Percentiles rank a stretch among this genome's conserved stretches.
Evolutionary conservation across 169 alveolate genomes (phyloP).

Genomic region (Babesia bigemina): DNA sequence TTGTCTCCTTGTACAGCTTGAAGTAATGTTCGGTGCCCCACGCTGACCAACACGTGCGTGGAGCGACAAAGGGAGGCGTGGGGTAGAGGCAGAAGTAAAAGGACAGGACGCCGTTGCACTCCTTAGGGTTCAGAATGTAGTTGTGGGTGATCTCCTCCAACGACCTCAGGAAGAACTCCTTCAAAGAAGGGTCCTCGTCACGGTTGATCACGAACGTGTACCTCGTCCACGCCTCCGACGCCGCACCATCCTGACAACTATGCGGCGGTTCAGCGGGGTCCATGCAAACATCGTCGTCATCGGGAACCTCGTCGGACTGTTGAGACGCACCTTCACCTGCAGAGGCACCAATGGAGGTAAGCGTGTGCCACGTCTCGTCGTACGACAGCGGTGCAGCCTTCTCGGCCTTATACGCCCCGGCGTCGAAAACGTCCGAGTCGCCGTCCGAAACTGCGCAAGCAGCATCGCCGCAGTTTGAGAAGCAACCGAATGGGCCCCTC

Average conservation of each 20-base stretch:
- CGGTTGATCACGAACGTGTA: constrained; percentile 34
- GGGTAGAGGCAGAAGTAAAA: constrained; percentile 67
- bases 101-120: constrained; percentile 54
- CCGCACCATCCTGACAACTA: neutral
- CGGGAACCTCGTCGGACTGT: no score
- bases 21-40: constrained; percentile 56
- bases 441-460: constrained; percentile 9
- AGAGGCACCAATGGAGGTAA: neutral
- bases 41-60: constrained; percentile 57
- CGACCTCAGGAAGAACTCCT: constrained; percentile 41
- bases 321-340: no score
- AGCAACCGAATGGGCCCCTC: neutral
- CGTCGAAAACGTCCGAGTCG: constrained; percentile 24
- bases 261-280: neutral
- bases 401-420: constrained; percentile 1
- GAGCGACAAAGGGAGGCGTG: constrained; percentile 26
- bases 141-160: constrained; percentile 51
- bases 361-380: constrained; percentile 47
- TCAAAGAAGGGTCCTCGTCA: constrained; percentile 19
- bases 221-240: constrained; percentile 63
- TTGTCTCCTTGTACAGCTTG: constrained; percentile 34
- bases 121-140: constrained; percentile 61
- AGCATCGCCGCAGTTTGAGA: neutral
- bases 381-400: constrained; percentile 28
- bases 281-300: neutral